phyloP scores from a whole-genome alignment of 2,329 filamentous ascomycete species.

The Hypoxylon sp. region DNA sequence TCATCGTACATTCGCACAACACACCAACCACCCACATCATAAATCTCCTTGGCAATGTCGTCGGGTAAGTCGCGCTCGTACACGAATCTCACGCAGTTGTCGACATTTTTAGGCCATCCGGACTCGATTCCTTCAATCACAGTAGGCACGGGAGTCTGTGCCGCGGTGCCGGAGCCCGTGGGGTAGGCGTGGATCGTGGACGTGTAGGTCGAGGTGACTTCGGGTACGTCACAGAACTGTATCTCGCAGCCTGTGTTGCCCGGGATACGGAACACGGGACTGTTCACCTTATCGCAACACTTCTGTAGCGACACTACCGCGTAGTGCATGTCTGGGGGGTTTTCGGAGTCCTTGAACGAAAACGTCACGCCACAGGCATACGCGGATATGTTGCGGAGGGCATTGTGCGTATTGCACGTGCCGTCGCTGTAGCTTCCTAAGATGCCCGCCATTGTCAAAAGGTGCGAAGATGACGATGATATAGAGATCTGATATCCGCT shows the following conservation, averaged over 20 bases:
- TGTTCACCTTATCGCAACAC: conserved; percentile 44
- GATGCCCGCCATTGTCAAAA: conserved; percentile 41
- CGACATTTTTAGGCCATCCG: conserved; percentile 37
- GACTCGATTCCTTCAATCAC: conserved; percentile 26
- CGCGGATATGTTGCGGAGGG: conserved; percentile 43
- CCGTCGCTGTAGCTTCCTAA: conserved; percentile 37
- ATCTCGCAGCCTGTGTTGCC: conserved; percentile 51
- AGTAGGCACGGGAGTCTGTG: conserved; percentile 33
- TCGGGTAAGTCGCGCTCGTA: conserved; percentile 48
- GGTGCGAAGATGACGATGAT: background rate
- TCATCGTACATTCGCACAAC: conserved; percentile 46
- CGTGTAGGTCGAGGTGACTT: conserved; percentile 36
- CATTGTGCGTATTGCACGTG: conserved; percentile 51
- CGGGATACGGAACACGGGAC: conserved; percentile 45
- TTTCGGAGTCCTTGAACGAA: conserved; percentile 37
- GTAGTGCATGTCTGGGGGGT: conserved; percentile 48
- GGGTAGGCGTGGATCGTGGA: conserved; percentile 37
- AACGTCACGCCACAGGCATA: conserved; percentile 50
- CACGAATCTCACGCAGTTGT: conserved; percentile 46
- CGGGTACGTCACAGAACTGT: conserved; percentile 47
- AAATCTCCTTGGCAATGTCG: conserved; percentile 38
- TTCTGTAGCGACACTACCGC: conserved; percentile 44
- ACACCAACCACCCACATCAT: conserved; percentile 40
- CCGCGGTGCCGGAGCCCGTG: conserved; percentile 43
- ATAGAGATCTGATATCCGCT: too few species aligned